These are phyloP conservation scores for Candida ulmi DNA, from an alignment of 805 yeast species.

Conservation along the genomic window DNA sequence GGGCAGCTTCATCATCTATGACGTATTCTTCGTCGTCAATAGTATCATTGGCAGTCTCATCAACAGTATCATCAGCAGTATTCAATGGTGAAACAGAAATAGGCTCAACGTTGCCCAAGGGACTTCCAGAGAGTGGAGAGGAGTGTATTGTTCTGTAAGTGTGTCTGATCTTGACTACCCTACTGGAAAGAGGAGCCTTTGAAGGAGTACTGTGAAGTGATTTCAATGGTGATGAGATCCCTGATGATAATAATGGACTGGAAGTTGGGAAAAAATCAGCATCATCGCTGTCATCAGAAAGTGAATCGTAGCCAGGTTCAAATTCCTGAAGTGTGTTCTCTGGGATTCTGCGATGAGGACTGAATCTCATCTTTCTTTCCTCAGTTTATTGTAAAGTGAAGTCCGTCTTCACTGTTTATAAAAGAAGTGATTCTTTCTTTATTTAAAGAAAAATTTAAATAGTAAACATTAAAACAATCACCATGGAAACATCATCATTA, in stretches of 20 bases:
- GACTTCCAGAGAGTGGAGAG: constrained; percentile 7
- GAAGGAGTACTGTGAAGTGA: constrained; percentile 14
- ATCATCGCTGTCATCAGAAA: constrained; percentile 5
- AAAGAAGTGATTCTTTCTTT: background rate
- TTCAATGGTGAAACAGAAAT: background rate
- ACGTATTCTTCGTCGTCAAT: background rate
- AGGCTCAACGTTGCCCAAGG: background rate
- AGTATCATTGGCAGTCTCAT: background rate
- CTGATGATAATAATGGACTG: constrained; percentile 1
- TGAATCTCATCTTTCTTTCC: constrained; percentile 13
- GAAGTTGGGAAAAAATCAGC: background rate
- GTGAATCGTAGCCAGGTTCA: constrained; percentile 7
- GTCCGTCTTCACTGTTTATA: too few relatives aligned
- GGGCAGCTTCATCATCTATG: background rate
- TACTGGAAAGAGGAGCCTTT: constrained; percentile 6
- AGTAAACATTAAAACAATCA: too few relatives aligned
- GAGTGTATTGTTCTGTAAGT: constrained; percentile 5
- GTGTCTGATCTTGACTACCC: background rate
- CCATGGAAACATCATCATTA: background rate
- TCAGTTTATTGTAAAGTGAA: too few relatives aligned
- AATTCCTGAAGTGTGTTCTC: background rate
- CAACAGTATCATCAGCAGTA: background rate
- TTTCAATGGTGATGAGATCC: constrained; percentile 18
- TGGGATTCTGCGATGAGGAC: constrained; percentile 10
- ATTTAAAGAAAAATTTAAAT: background rate